phyloP scores from a whole-genome alignment of 139 green algal species.

The Chlamydomonas sphaeroides region DNA sequence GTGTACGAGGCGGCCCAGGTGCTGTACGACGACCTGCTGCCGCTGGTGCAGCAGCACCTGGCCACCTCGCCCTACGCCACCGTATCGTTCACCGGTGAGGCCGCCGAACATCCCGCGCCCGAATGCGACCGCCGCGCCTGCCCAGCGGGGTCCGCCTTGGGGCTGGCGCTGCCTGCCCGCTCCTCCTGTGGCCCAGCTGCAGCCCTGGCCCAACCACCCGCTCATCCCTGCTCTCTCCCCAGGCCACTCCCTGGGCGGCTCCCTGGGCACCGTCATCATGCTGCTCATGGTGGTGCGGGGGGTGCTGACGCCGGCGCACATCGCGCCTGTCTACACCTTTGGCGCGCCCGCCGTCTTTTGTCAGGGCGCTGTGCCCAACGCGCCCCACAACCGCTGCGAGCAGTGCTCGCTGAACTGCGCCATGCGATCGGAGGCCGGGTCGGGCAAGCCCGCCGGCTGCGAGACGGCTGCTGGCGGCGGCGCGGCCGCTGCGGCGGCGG shows the following conservation, averaged over 20 bases:
- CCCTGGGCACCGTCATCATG: conserved; percentile 85
- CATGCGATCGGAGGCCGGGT: no score
- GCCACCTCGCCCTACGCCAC: conserved; percentile 43
- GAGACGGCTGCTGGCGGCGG: neutral
- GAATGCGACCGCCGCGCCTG: no score
- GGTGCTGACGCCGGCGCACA: conserved; percentile 60
- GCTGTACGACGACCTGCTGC: conserved; percentile 88
- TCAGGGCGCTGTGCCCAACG: conserved; percentile 56
- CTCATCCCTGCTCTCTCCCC: neutral
- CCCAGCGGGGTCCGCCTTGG: no score
- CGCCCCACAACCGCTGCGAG: conserved; percentile 6
- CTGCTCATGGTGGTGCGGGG: conserved; percentile 89
- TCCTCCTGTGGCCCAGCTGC: no score
- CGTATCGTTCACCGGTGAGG: conserved; percentile 45
- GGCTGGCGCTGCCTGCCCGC: no score
- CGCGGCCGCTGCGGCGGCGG: neutral
- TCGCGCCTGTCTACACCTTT: conserved; percentile 91
- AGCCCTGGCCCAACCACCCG: neutral
- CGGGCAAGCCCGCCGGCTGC: neutral
- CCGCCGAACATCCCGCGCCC: no score
- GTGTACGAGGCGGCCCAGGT: conserved; percentile 87
- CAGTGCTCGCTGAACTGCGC: conserved; percentile 26
- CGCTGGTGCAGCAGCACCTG: conserved; percentile 86
- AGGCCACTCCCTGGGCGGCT: conserved; percentile 95
- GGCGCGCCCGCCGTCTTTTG: conserved; percentile 92